A percentile compares a stretch with the other conserved stretches of the same genome.
Evolutionary conservation across 208 protist genomes (phyloP).

Genomic region (Acanthamoeba culbertsoni): DNA sequence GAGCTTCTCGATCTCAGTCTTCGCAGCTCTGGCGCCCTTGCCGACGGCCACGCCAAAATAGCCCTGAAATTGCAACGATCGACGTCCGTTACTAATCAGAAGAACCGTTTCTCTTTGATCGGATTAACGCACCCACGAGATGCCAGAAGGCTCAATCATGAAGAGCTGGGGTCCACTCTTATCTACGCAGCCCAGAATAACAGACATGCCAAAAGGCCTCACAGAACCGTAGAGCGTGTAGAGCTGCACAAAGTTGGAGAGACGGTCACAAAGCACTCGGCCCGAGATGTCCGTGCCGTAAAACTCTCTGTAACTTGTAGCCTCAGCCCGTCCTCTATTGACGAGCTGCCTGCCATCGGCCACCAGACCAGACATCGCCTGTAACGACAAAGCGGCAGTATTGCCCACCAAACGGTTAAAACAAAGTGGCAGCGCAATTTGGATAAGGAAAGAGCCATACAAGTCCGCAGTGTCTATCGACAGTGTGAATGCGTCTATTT

Average conservation of each 20-base stretch:
- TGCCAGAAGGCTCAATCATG: slow-evolving; percentile 95
- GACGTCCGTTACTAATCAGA: neutral
- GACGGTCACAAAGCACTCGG: slow-evolving; percentile 88
- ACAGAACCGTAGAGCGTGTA: slow-evolving; percentile 93
- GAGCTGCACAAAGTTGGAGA: slow-evolving; percentile 88
- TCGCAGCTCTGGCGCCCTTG: slow-evolving; percentile 97
- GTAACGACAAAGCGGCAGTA: neutral
- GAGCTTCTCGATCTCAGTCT: slow-evolving; percentile 98
- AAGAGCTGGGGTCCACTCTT: slow-evolving; percentile 93
- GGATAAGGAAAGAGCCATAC: slow-evolving; percentile 55
- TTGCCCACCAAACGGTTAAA: neutral
- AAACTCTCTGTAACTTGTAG: slow-evolving; percentile 90
- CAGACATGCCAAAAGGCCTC: slow-evolving; percentile 95
- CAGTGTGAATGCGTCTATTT: slow-evolving; percentile 93
- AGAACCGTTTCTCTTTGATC: neutral
- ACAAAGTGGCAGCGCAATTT: slow-evolving; percentile 51
- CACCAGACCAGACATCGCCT: slow-evolving; percentile 93
- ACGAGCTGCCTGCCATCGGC: slow-evolving; percentile 96
- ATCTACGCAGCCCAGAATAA: slow-evolving; percentile 93
- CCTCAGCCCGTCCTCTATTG: slow-evolving; percentile 91
- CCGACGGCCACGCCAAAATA: slow-evolving; percentile 96
- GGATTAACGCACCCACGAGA: slow-evolving; percentile 70
- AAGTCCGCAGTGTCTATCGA: slow-evolving; percentile 93
- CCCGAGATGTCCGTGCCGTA: slow-evolving; percentile 93
- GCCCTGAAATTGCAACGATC: slow-evolving; percentile 67